phyloP scores from a whole-genome alignment of 2,329 filamentous ascomycete genomes.

The Apiospora malaysiana region DNA sequence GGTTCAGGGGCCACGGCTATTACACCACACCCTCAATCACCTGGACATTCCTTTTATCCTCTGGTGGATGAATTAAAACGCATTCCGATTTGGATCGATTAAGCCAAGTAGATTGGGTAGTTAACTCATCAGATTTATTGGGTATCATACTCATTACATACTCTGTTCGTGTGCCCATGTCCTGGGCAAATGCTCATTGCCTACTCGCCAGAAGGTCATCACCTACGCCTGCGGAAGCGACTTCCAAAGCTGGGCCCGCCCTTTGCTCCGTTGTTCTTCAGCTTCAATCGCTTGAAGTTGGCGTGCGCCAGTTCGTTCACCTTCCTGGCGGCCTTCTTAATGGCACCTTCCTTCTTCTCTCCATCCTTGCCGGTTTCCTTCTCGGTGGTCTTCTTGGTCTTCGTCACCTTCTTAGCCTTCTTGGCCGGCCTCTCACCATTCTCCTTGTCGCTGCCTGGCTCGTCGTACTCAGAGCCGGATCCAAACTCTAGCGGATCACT shows the following conservation, averaged over 20 bases:
- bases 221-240: constrained; percentile 60
- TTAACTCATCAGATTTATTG: constrained; percentile 4
- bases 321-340: constrained; percentile 62
- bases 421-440: constrained; percentile 40
- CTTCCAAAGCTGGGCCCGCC: constrained; percentile 63
- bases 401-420: constrained; percentile 30
- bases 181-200: not conserved
- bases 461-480: constrained; percentile 49
- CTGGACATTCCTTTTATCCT: too few relatives aligned
- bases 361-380: constrained; percentile 35
- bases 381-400: constrained; percentile 25
- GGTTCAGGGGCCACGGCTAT: not conserved
- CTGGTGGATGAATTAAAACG: not conserved
- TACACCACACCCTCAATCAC: too few relatives aligned
- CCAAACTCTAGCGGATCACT: constrained; percentile 39
- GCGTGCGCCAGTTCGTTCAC: constrained; percentile 68
- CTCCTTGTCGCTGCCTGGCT: constrained; percentile 40
- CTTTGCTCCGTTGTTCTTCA: constrained; percentile 67
- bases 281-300: constrained; percentile 71
- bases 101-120: not conserved
- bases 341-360: constrained; percentile 46
- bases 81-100: not conserved
- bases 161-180: not conserved
- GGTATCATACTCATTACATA: constrained; percentile 16
- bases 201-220: not conserved